A percentile compares a stretch with the other conserved stretches of the same genome.
These are phyloP conservation scores for Berberis thunbergii DNA, from an alignment of 164 flowering plant species.

Conservation along the genomic window DNA sequence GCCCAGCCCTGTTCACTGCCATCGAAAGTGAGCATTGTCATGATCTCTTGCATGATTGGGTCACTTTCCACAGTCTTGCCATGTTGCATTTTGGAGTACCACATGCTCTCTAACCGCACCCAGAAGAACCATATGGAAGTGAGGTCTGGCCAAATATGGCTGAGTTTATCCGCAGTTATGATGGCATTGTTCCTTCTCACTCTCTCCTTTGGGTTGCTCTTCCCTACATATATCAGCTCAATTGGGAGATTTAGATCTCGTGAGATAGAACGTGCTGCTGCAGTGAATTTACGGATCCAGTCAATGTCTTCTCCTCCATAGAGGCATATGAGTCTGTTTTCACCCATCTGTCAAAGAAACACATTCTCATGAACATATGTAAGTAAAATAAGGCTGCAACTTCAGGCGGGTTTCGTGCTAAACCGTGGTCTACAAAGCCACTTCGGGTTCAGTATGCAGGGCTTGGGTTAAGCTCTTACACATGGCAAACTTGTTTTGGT, in stretches of 20 bases:
- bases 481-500: too few relatives aligned
- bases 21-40: constrained; percentile 42
- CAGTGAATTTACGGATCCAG: constrained; percentile 50
- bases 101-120: constrained; percentile 59
- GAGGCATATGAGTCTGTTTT: constrained; percentile 36
- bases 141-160: constrained; percentile 26
- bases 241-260: constrained; percentile 12
- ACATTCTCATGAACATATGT: background rate
- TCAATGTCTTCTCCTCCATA: constrained; percentile 58
- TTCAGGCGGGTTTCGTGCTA: too few relatives aligned
- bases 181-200: constrained; percentile 11
- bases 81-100: constrained; percentile 38
- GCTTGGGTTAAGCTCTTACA: too few relatives aligned
- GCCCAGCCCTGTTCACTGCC: constrained; percentile 57
- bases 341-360: constrained; percentile 19
- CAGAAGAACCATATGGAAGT: constrained; percentile 51
- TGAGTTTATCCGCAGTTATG: constrained; percentile 24
- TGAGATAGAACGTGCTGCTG: constrained; percentile 20
- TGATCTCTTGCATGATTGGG: constrained; percentile 29
- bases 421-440: too few relatives aligned
- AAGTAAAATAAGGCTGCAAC: too few relatives aligned
- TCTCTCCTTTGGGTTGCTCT: constrained; percentile 33
- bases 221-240: constrained; percentile 53
- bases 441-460: too few relatives aligned
- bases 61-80: constrained; percentile 31